A percentile compares a stretch with the other conserved stretches of the same genome.
Evolutionary conservation across 257 asterid genomes (phyloP).

Genomic region (Rubia yunnanensis): DNA sequence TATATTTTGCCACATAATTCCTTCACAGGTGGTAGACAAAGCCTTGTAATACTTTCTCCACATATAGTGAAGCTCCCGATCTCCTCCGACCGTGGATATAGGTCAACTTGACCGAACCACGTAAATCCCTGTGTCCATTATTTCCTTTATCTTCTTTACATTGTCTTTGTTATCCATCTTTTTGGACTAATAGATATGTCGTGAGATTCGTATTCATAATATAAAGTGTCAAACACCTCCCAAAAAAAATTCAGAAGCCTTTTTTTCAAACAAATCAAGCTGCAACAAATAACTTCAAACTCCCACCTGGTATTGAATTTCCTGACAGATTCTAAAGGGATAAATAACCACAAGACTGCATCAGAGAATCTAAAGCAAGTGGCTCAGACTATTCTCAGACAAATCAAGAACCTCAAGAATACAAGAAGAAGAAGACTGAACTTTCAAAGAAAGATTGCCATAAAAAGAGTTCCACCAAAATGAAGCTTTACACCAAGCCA

Average conservation of each 20-base stretch:
- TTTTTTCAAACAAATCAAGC: conserved; percentile 57
- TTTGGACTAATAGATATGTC: too few species aligned
- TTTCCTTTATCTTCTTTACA: too few species aligned
- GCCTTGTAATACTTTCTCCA: too few species aligned
- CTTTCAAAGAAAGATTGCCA: conserved; percentile 49
- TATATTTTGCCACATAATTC: too few species aligned
- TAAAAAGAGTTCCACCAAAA: conserved; percentile 52
- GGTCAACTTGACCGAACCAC: too few species aligned
- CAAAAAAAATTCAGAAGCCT: conserved; percentile 43
- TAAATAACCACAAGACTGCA: conserved; percentile 38
- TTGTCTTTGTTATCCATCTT: too few species aligned
- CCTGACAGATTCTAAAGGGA: conserved; percentile 53
- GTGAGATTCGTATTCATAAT: too few species aligned
- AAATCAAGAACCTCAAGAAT: conserved; percentile 61
- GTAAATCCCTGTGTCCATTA: too few species aligned
- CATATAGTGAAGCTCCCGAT: too few species aligned
- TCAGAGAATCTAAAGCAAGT: conserved; percentile 33
- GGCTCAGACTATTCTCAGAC: conserved; percentile 55
- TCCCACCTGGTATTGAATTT: conserved; percentile 45
- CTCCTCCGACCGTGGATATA: too few species aligned
- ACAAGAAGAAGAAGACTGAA: conserved; percentile 30
- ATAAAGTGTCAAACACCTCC: too few species aligned
- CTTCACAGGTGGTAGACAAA: too few species aligned
- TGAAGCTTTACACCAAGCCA: conserved; percentile 35
- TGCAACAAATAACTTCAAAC: conserved; percentile 35